phyloP scores from a whole-genome alignment of 2,329 filamentous ascomycete species.

The Aspergillus melleus region DNA sequence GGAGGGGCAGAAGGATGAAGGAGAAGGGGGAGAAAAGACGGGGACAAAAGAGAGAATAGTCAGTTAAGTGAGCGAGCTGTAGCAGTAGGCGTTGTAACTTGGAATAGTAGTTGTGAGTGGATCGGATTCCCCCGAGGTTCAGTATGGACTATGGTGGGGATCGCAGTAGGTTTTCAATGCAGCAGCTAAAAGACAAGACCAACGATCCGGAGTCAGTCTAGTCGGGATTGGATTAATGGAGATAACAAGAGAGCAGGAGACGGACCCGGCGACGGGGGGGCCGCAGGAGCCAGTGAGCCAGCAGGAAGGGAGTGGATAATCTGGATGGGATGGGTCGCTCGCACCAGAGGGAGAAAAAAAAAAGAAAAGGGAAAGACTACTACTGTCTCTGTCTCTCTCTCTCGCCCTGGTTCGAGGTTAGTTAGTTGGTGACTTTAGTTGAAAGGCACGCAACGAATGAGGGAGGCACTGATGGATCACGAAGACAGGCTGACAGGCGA shows the following conservation, averaged over 20 bases:
- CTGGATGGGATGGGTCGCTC: too few species aligned
- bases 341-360: not conserved
- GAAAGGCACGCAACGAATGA: not conserved
- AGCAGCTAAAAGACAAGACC: not conserved
- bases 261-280: constrained; percentile 12
- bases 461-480: not conserved
- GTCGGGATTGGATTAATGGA: not conserved
- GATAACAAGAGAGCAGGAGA: constrained; percentile 7
- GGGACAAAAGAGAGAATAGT: constrained; percentile 5
- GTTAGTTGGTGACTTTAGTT: too few species aligned
- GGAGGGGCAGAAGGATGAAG: constrained; percentile 7
- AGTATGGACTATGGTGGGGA: constrained; percentile 17
- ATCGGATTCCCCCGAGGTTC: constrained; percentile 23
- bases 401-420: not conserved
- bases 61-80: not conserved
- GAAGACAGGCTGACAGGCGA: constrained; percentile 3
- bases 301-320: constrained; percentile 2
- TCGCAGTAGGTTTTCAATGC: constrained; percentile 7
- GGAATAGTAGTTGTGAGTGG: constrained; percentile 18
- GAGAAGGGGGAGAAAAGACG: constrained; percentile 8
- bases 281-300: constrained; percentile 1
- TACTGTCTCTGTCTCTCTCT: too few species aligned
- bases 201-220: constrained; percentile 7
- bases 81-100: constrained; percentile 1
- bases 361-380: constrained; percentile 2